phyloP scores from a whole-genome alignment of 495 filamentous ascomycete genomes.

The Penicillium riverlandense region DNA sequence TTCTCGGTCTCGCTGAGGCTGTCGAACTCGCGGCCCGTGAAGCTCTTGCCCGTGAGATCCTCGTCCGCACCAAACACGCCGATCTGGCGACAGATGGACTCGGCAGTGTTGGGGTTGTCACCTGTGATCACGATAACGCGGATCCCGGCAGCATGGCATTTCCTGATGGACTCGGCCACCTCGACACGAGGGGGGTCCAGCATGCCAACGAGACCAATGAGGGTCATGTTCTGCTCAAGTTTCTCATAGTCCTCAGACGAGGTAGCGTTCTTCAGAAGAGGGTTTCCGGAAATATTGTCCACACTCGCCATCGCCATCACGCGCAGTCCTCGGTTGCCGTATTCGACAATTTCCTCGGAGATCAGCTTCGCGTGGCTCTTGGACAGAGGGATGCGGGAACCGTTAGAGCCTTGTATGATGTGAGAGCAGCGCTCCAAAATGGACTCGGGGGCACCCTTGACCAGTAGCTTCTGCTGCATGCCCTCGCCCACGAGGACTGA shows the following conservation, averaged over 20 bases:
- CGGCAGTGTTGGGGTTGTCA: slow-evolving; percentile 94
- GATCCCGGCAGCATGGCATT: slow-evolving; percentile 89
- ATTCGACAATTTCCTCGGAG: slow-evolving; percentile 72
- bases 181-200: slow-evolving; percentile 96
- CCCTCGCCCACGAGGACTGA: slow-evolving; percentile 77
- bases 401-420: slow-evolving; percentile 65
- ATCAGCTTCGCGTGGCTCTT: slow-evolving; percentile 61
- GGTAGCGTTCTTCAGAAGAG: slow-evolving; percentile 65
- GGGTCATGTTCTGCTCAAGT: slow-evolving; percentile 87
- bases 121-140: slow-evolving; percentile 97
- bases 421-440: slow-evolving; percentile 87
- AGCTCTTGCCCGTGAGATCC: slow-evolving; percentile 86
- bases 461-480: slow-evolving; percentile 69
- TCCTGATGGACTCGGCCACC: slow-evolving; percentile 74
- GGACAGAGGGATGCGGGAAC: slow-evolving; percentile 63
- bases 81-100: slow-evolving; percentile 95
- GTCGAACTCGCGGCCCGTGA: slow-evolving; percentile 92
- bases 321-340: slow-evolving; percentile 85
- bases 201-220: slow-evolving; percentile 93
- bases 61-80: slow-evolving; percentile 83
- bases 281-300: slow-evolving; percentile 62
- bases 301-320: slow-evolving; percentile 88
- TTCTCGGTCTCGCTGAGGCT: slow-evolving; percentile 71
- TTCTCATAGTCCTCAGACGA: slow-evolving; percentile 76
- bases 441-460: slow-evolving; percentile 95